Evolutionary conservation across 768 basidiomycete species (phyloP), one percentile per base, ranked within the genome.

Genomic region (Scleroderma citrinum): DNA sequence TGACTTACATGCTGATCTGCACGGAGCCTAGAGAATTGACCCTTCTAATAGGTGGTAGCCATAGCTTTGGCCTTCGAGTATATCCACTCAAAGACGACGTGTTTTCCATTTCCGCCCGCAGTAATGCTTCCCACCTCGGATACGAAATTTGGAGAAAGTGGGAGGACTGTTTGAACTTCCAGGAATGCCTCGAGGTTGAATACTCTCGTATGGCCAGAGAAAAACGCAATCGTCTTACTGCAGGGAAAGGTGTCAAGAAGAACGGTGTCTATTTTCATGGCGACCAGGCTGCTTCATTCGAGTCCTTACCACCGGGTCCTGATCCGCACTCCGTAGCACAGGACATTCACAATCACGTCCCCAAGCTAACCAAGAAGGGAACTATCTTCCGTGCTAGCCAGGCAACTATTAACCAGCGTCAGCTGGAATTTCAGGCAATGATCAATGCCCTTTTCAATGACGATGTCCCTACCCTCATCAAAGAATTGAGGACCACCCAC

Each of bases 261-360:
- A 69, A 82, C 48, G 80, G 84, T 16, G 74, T 87, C 2, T 78
- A 87, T 51, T 76, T 85, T 50, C 78, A 81, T 50, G 76, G 81
- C 29, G 83, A 88, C 59, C 72, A 75, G 48, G 89, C 89, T 2
- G 82, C 89, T 1, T 91, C 89, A 13, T 92, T 85, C 73, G 89
- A 91, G 46, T 90, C 87, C 1, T 74, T 92, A 17, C 89, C 89
- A 12, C 84, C 85, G 7, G 89, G 87, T 7, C 88, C 88, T n/a
- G 76, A 87, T 57, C 86, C 87, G 5, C 78, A 76, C 42, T 81
- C 82, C 13, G 76, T 91, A 37, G 80, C 81, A n/a, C 76, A 72
- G 44, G 78, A 86, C 51, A 75, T 90, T 36, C 86, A 89, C 57
- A 56, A 76, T 5, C 66, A 80, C 57, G 60, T 92, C 3, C 89